Evolutionary conservation across 352 stramenopile species (phyloP), one percentile per base, ranked within the genome.

Genomic region (Plasmopara viticola): DNA sequence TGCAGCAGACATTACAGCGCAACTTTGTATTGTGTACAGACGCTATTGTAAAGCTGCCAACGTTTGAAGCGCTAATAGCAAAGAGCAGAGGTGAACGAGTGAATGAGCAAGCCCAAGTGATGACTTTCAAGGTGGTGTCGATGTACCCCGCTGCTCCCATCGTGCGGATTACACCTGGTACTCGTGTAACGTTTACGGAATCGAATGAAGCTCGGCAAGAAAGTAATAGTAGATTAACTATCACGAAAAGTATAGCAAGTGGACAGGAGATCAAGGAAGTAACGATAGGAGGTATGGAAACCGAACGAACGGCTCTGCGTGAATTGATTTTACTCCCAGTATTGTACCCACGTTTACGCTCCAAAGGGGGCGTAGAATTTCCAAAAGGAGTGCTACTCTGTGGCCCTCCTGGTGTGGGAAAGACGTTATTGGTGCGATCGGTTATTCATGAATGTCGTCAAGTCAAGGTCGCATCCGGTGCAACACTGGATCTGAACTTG

Each of bases 351-450:
- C 45, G 42, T 46, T 39, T 76, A 8, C 63, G 76, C 4, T 63
- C 61, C 0, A 51, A 68, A 7, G 38, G 84, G n/a, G 59, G 64
- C 10, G 60, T 93, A 18, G 74, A 87, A 39, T 78, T 91, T 44
- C 83, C 80, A 0, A 87, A 86, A 38, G 81, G 80, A 0, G 44
- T 90, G 18, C 50, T 94, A 29, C 51, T 94, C 0, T 92, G 76
- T 51, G 84, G 84, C 0, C 81, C 84, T 8, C 81, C 84, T 6
- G 84, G 84, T 9, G 81, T 92, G 0, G 84, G 84, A 17, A 94
- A 94, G 58, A 94, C 84, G 25, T 64, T 92, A 30, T 54, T 94
- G 4, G 81, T 94, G 20, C 74, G 83, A n/a, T 69, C 76, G 0
- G 72, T 82, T 0, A 69, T 90, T 28, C 49, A 77, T 20, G 62